phyloP scores from a whole-genome alignment of 2,329 filamentous ascomycete genomes.

The Curvularia verruculosa region DNA sequence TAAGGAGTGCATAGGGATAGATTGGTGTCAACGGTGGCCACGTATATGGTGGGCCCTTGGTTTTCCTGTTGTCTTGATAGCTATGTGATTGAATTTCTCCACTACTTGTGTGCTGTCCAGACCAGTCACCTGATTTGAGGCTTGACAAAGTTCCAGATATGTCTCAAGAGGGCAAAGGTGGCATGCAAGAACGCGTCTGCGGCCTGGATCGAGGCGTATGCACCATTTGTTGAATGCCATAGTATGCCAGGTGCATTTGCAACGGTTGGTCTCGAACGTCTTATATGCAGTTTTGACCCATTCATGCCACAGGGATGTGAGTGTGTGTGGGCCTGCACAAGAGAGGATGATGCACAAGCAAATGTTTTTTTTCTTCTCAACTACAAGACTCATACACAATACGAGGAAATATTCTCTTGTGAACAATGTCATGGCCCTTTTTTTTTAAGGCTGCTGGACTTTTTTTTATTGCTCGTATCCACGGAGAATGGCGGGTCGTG shows the following conservation, averaged over 20 bases:
- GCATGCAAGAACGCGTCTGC: slow-evolving; percentile 12
- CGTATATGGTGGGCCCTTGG: slow-evolving; percentile 15
- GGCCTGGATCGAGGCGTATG: slow-evolving; percentile 9
- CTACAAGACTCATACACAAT: neutral
- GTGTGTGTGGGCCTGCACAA: slow-evolving; percentile 5
- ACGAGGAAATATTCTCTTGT: neutral
- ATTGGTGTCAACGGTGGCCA: slow-evolving; percentile 8
- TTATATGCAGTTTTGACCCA: slow-evolving; percentile 4
- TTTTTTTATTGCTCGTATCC: neutral
- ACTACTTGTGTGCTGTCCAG: slow-evolving; percentile 17
- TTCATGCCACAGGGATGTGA: slow-evolving; percentile 9
- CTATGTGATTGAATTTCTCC: slow-evolving; percentile 15
- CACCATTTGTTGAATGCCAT: slow-evolving; percentile 16
- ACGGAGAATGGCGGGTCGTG: neutral
- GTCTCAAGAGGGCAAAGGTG: slow-evolving; percentile 13
- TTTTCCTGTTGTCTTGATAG: slow-evolving; percentile 10
- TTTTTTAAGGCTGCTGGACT: no score
- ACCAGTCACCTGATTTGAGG: slow-evolving; percentile 12
- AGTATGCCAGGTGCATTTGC: slow-evolving; percentile 13
- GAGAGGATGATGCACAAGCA: slow-evolving; percentile 6
- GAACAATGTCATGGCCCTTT: no score
- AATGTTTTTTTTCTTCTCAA: neutral
- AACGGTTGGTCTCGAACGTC: slow-evolving; percentile 16
- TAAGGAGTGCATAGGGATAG: slow-evolving; percentile 8
- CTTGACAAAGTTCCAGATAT: slow-evolving; percentile 2